Base-by-base conservation (phyloP, 495 filamentous ascomycete species). In the Xylaria acuta region DNA sequence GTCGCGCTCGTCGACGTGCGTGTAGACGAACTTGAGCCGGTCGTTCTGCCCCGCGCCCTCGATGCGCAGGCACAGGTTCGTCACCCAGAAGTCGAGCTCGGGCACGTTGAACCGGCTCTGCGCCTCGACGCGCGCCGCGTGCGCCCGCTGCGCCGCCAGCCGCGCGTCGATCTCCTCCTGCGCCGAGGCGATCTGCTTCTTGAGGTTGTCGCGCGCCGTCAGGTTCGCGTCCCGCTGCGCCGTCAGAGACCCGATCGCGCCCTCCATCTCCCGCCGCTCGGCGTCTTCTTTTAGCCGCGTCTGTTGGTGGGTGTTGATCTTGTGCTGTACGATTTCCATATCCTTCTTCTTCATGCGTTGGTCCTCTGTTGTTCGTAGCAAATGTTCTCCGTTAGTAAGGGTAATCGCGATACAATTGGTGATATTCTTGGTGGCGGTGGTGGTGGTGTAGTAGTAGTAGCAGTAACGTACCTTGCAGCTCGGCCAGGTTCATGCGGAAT, bases 11-110 rank as follows among this genome's bases (percentile, higher is more conserved):
- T 92, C 88, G 38, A 97, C 81, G 80, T 97, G 92, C n/a, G 88
- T 94, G 78, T 92, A 99, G 5, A 94, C 88, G 84, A 99, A 97
- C 81, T 95, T 97, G 72, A 99, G 84, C 47, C 93, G 86, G 81
- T 98, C 95, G 67, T 92, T 90, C 64, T 87, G 86, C 0, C 95
- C 95, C 0, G 92, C 92, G 5, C 96, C 96, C 79, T 98, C 95
- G 78, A 99, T 95, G 64, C 92, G 85, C 83, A 98, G 76, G 70
- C 95, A 92, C 72, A 99, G 84, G 79, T 94, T 94, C 69, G 92
- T 91, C 77, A 97, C 91, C 97, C 97, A 99, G 80, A 99, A 98
- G 49, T 94, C 91, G 49, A 98, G 86, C 80, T 99, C 96, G 3
- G 96, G 96, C 54, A 91, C 87, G 80, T 98, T 97, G 72, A 92